Evolutionary conservation across 352 stramenopile genomes (phyloP).

Genomic region (Pythium angustatum): DNA sequence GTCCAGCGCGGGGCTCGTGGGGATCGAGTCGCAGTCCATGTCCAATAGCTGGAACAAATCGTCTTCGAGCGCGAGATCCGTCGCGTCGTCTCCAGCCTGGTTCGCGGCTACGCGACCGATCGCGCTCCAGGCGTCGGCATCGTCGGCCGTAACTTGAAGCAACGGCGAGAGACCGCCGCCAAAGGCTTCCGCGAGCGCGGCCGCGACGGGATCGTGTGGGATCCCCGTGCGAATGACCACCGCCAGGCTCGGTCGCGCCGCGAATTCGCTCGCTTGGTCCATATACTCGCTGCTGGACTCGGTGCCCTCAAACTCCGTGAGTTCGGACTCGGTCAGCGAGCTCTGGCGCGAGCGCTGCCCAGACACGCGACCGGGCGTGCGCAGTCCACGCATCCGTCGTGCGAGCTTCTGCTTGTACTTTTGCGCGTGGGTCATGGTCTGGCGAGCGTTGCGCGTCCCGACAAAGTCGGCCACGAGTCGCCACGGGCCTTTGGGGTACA

Average conservation of each 20-base stretch:
- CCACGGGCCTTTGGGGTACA: conserved; percentile 37
- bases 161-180: conserved; percentile 6
- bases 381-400: conserved; percentile 29
- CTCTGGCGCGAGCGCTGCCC: conserved; percentile 4
- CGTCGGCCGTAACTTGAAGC: not conserved
- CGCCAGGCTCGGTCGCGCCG: conserved; percentile 10
- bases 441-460: conserved; percentile 31
- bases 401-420: conserved; percentile 48
- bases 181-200: conserved; percentile 4
- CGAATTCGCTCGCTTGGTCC: not conserved
- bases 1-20: not conserved
- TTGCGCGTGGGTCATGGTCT: conserved; percentile 43
- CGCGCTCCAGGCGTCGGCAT: conserved; percentile 4
- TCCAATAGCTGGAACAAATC: conserved; percentile 21
- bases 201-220: conserved; percentile 7
- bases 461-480: conserved; percentile 29
- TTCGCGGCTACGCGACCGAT: not conserved
- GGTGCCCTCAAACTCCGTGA: too few relatives aligned
- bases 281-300: conserved; percentile 13
- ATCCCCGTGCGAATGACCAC: conserved; percentile 18
- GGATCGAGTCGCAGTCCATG: conserved; percentile 7
- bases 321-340: conserved; percentile 19
- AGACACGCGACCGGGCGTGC: conserved; percentile 16
- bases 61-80: conserved; percentile 6
- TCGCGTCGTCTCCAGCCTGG: not conserved